Evolutionary conservation across 306 rosid genomes (phyloP), one percentile per base, ranked within the genome.

Genomic region (Citrullus amarus): DNA sequence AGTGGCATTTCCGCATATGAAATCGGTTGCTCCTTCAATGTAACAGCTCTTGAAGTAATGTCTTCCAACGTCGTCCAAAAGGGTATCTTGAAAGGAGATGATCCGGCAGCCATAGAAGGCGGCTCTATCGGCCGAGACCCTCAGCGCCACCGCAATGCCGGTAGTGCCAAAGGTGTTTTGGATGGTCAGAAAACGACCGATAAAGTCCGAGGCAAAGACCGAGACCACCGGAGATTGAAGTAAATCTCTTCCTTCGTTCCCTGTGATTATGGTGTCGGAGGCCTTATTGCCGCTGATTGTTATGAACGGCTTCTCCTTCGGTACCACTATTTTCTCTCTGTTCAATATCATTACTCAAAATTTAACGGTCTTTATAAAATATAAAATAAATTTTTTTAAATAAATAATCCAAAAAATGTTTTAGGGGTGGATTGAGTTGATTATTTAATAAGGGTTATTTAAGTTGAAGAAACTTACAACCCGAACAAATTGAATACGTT

Each of bases 11-110:
- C 85, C 87, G 17, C 69, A 85, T 2, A 85, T 79, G 66, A 76
- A 85, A 79, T 85, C 87, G 18, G 70, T 57, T 22, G 76, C 87
- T 39, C 87, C 87, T 69, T 85, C 73, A 0, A 85, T 85, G 53
- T 81, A 85, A 18, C 83, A 85, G 9, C 79, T 81, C 4, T 66
- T 61, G 79, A 67, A 85, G 57, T 81, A 85, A 44, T 81, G 87
- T 16, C 34, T 51, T 6, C 87, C 87, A 0, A 4, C 0, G 8
- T 79, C 85, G 12, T 85, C 85, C 6, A 75, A 51, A 5, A 81
- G 79, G 0, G 85, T 81, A 15, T 85, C 87, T 30, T 81, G 87
- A 14, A 68, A 68, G 13, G 83, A 70, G 1, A 9, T 4, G 9
- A 81, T 79, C 8, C 46, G 73, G 48, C 85, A 84, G 9, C 59